Evolutionary conservation across 2,329 filamentous ascomycete species (phyloP).

Genomic region (Trichoderma sp.): DNA sequence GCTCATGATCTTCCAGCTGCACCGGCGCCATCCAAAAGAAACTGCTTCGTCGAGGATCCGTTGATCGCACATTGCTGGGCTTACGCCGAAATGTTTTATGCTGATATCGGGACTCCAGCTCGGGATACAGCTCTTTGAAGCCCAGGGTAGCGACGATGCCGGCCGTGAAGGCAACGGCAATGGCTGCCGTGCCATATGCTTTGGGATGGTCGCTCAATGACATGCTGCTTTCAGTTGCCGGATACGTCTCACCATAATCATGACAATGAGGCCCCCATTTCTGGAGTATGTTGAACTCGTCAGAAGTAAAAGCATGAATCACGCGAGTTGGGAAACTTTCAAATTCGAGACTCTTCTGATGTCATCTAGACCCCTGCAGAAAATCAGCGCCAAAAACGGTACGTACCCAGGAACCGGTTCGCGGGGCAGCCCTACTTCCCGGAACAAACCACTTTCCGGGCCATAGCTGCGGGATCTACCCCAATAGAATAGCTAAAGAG

Average conservation of each 20-base stretch:
- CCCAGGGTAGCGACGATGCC: slow-evolving; percentile 75
- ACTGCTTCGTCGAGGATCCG: slow-evolving; percentile 42
- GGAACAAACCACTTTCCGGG: slow-evolving; percentile 21
- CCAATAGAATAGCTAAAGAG: background rate
- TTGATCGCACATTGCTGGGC: slow-evolving; percentile 7
- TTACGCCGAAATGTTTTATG: slow-evolving; percentile 54
- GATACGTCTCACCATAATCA: background rate
- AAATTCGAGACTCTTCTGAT: slow-evolving; percentile 28
- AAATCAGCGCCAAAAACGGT: background rate
- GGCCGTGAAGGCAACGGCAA: slow-evolving; percentile 72
- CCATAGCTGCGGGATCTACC: slow-evolving; percentile 9
- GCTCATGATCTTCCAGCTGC: slow-evolving; percentile 58
- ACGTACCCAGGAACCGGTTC: slow-evolving; percentile 17
- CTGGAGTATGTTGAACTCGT: background rate
- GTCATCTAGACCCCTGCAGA: slow-evolving; percentile 32
- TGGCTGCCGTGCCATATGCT: slow-evolving; percentile 64
- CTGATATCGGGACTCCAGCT: slow-evolving; percentile 67
- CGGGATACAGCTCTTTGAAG: slow-evolving; percentile 78
- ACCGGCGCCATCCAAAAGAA: slow-evolving; percentile 52
- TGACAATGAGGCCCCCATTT: slow-evolving; percentile 5
- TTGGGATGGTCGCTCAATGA: slow-evolving; percentile 62
- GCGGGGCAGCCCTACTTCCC: slow-evolving; percentile 20
- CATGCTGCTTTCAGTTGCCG: slow-evolving; percentile 43
- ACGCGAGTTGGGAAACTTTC: slow-evolving; percentile 12
- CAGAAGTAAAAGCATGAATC: background rate